Evolutionary conservation across 768 basidiomycete species (phyloP).

Genomic region (Phallus indusiatus): DNA sequence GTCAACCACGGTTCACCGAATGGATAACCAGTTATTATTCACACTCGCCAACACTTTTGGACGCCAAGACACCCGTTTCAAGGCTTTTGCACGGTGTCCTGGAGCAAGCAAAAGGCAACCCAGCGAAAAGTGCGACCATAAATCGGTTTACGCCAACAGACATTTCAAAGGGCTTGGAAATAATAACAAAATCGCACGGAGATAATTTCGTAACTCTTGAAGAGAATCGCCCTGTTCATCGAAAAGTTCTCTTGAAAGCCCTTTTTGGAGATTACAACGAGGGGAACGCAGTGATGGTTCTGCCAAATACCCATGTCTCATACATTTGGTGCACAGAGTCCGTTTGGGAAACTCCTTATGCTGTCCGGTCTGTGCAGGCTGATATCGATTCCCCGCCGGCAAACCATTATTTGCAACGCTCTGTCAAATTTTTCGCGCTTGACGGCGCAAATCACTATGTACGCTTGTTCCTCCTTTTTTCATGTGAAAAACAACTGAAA

Average conservation of each 20-base stretch:
- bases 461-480: background rate
- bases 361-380: background rate
- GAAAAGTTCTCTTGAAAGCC: background rate
- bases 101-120: background rate
- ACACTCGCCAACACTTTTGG: background rate
- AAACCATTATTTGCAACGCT: background rate
- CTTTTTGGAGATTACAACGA: slow-evolving; percentile 3
- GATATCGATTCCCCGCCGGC: slow-evolving; percentile 2
- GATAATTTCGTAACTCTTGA: background rate
- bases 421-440: slow-evolving; percentile 5
- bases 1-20: background rate
- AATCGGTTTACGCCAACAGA: background rate
- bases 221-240: background rate
- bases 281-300: background rate
- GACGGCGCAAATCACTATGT: slow-evolving; percentile 8
- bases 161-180: background rate
- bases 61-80: background rate
- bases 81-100: slow-evolving; percentile 3
- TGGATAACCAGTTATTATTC: slow-evolving; percentile 3
- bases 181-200: background rate
- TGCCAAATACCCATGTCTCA: slow-evolving; percentile 4
- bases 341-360: background rate
- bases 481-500: background rate
- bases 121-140: background rate
- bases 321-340: slow-evolving; percentile 6